These are phyloP conservation scores for Talaromyces piceae DNA, from an alignment of 2,329 filamentous ascomycete species.

Conservation along the genomic window DNA sequence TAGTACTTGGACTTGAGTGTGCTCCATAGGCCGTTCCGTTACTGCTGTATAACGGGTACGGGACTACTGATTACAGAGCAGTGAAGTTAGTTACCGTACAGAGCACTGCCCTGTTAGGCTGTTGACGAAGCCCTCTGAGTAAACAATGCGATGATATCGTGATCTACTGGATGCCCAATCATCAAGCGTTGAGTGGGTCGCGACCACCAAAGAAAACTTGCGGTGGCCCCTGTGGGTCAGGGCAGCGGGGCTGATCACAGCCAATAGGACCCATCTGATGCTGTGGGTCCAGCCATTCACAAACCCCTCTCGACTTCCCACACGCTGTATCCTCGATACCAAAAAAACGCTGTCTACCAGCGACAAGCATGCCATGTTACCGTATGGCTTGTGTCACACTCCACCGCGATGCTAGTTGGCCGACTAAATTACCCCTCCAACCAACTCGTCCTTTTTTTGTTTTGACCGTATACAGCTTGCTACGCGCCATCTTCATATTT, in stretches of 20 bases:
- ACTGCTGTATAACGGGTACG: no score
- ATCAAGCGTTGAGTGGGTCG: neutral
- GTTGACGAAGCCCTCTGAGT: no score
- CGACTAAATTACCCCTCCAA: neutral
- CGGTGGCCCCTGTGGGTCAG: neutral
- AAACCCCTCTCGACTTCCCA: neutral
- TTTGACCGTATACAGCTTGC: neutral
- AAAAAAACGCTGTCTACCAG: neutral
- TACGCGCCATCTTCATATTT: neutral
- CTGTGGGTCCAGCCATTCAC: neutral
- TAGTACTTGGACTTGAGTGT: no score
- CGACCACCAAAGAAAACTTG: neutral
- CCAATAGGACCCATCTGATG: neutral
- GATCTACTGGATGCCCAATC: neutral
- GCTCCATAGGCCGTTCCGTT: no score
- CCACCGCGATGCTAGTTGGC: neutral
- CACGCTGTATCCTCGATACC: neutral
- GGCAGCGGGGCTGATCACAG: neutral
- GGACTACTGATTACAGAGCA: no score
- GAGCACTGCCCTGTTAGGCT: no score
- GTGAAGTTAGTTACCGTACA: no score
- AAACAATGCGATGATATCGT: neutral
- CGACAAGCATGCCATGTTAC: neutral
- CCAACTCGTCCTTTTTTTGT: neutral
- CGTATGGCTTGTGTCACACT: neutral